Evolutionary conservation across 805 yeast species (phyloP).

Genomic region (Wickerhamiella kazuoi): DNA sequence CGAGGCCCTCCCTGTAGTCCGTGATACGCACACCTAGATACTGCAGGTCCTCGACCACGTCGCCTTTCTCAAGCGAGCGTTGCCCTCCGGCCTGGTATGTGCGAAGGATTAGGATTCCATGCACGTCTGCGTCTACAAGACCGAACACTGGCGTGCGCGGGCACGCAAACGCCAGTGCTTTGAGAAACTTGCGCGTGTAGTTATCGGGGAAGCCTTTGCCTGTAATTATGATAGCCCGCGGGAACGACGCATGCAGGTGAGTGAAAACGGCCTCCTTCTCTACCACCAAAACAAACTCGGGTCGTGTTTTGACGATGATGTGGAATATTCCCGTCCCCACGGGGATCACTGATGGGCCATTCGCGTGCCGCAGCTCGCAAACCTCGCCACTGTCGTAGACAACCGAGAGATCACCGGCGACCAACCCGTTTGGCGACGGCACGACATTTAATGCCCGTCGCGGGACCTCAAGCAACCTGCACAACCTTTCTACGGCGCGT

Average conservation of each 20-base stretch:
- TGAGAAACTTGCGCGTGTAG: conserved; percentile 30
- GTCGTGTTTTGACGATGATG: conserved; percentile 11
- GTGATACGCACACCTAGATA: conserved; percentile 28
- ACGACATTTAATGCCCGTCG: conserved; percentile 27
- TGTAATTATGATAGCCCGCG: conserved; percentile 27
- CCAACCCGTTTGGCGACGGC: conserved; percentile 40
- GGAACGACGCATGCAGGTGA: conserved; percentile 15
- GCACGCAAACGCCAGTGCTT: conserved; percentile 15
- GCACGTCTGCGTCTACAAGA: conserved; percentile 47
- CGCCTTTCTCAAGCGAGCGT: conserved; percentile 7
- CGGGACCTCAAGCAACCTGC: conserved; percentile 24
- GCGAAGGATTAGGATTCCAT: conserved; percentile 38
- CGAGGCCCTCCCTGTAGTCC: conserved; percentile 23
- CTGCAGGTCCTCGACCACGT: conserved; percentile 6
- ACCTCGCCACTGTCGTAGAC: conserved; percentile 7
- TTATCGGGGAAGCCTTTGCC: conserved; percentile 56
- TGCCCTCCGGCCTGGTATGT: conserved; percentile 18
- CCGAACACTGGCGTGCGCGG: conserved; percentile 27
- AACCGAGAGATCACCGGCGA: conserved; percentile 25
- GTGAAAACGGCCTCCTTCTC: conserved; percentile 35
- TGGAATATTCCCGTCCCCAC: conserved; percentile 15
- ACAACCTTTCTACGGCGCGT: conserved; percentile 24
- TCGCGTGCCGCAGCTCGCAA: conserved; percentile 9
- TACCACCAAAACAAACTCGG: conserved; percentile 25
- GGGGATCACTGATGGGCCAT: conserved; percentile 22